Percentiles rank a stretch among this genome's conserved stretches.
These are phyloP conservation scores for Candida germanica DNA, from an alignment of 805 yeast species.

Conservation along the genomic window DNA sequence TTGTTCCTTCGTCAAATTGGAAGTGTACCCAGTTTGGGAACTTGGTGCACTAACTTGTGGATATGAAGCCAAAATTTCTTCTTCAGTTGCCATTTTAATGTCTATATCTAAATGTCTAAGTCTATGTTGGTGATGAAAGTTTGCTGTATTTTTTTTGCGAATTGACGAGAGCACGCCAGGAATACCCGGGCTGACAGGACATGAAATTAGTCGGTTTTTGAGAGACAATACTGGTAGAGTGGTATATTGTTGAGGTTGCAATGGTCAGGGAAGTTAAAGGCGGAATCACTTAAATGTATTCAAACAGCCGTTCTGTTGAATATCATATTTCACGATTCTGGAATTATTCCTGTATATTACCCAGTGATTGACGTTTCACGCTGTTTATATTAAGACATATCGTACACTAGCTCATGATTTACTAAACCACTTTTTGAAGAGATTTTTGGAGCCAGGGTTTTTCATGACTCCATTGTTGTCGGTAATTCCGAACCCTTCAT, in stretches of 20 bases:
- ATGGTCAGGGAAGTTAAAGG: no score
- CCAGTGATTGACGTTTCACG: no score
- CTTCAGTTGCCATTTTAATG: constrained; percentile 19
- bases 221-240: no score
- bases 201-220: no score
- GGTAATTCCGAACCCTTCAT: not conserved
- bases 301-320: no score
- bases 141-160: not conserved
- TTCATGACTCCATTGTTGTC: not conserved
- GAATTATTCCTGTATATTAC: no score
- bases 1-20: constrained; percentile 71
- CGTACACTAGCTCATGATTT: constrained; percentile 14
- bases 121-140: constrained; percentile 3
- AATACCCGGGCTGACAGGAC: no score
- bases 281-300: no score
- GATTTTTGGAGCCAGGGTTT: constrained; percentile 26
- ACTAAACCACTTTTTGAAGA: constrained; percentile 40
- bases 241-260: no score
- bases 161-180: not conserved
- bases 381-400: no score
- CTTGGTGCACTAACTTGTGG: constrained; percentile 69
- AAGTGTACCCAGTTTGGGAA: constrained; percentile 73
- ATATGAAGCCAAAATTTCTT: constrained; percentile 52
- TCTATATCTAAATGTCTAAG: not conserved
- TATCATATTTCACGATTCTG: no score